Conservation (phyloP, 2,329 filamentous ascomycete genomes). For the Trichophyton mentagrophytes region DNA sequence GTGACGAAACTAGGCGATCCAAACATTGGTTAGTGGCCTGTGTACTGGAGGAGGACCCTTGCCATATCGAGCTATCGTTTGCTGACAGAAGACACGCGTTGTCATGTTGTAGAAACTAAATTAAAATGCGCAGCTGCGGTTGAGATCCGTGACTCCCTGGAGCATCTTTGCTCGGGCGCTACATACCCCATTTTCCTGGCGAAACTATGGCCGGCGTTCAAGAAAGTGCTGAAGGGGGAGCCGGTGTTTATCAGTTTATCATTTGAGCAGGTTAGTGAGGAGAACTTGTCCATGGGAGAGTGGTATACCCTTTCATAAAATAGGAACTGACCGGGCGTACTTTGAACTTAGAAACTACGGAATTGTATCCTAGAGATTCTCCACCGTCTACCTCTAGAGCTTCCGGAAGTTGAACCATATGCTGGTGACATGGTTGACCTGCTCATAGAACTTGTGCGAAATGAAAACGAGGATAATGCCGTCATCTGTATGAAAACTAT, state of each 20-base stretch:
- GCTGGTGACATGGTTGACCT: conserved; percentile 81
- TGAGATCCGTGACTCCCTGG: conserved; percentile 80
- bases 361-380: conserved; percentile 91
- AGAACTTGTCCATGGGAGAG: not conserved
- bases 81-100: not conserved
- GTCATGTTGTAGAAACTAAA: conserved; percentile 53
- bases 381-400: conserved; percentile 65
- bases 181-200: conserved; percentile 72
- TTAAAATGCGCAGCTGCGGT: conserved; percentile 69
- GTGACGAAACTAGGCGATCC: conserved; percentile 38
- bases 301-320: conserved; percentile 4
- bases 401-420: conserved; percentile 75
- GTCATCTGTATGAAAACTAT: conserved; percentile 97
- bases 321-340: not conserved
- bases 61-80: conserved; percentile 7
- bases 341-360: conserved; percentile 56
- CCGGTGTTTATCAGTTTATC: conserved; percentile 87
- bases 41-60: not conserved
- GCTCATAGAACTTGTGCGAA: conserved; percentile 73
- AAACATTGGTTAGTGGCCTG: conserved; percentile 32
- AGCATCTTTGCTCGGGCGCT: conserved; percentile 63
- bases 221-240: conserved; percentile 68
- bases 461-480: conserved; percentile 96
- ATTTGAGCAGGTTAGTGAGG: conserved; percentile 60
- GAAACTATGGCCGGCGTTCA: conserved; percentile 79